Percentiles rank a stretch among this genome's conserved stretches.
These are phyloP conservation scores for Russula ochroleuca DNA, from an alignment of 768 basidiomycete genomes.

Conservation along the genomic window DNA sequence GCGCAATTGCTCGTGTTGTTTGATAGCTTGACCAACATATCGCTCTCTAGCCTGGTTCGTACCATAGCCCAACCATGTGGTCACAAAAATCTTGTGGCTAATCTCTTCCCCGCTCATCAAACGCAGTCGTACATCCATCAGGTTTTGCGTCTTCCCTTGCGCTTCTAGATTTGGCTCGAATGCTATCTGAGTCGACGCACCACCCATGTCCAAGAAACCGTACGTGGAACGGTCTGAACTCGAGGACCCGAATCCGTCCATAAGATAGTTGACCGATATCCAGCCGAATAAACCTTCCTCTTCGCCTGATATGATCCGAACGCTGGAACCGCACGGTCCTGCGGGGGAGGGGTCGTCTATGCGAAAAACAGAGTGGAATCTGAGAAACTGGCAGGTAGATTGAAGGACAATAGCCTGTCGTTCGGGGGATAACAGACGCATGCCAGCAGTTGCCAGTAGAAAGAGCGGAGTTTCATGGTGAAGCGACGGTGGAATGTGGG, in stretches of 20 bases:
- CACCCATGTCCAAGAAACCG: constrained; percentile 99
- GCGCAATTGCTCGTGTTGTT: constrained; percentile 48
- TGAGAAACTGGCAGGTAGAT: constrained; percentile 73
- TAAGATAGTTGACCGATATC: constrained; percentile 98
- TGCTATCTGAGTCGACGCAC: constrained; percentile 97
- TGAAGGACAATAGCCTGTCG: constrained; percentile 71
- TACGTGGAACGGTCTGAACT: constrained; percentile 72
- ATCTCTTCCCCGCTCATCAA: constrained; percentile 83
- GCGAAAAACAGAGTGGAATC: constrained; percentile 69
- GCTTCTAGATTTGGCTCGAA: constrained; percentile 76
- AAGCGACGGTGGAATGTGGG: constrained; percentile 81
- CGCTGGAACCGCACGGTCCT: constrained; percentile 88
- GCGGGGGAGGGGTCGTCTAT: constrained; percentile 59
- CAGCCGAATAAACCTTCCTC: constrained; percentile 98
- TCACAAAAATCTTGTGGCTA: constrained; percentile 90
- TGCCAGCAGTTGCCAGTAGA: constrained; percentile 93
- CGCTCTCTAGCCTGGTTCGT: constrained; percentile 96
- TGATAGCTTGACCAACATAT: constrained; percentile 70
- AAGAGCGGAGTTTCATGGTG: constrained; percentile 86
- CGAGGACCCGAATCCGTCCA: constrained; percentile 81
- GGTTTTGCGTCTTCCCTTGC: constrained; percentile 51
- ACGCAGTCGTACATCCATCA: constrained; percentile 78
- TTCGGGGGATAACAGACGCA: constrained; percentile 75
- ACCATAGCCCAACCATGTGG: constrained; percentile 97
- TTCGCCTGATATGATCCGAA: constrained; percentile 94